Conservation (phyloP, 2,329 filamentous ascomycete genomes). For the Apiospora hydei region DNA sequence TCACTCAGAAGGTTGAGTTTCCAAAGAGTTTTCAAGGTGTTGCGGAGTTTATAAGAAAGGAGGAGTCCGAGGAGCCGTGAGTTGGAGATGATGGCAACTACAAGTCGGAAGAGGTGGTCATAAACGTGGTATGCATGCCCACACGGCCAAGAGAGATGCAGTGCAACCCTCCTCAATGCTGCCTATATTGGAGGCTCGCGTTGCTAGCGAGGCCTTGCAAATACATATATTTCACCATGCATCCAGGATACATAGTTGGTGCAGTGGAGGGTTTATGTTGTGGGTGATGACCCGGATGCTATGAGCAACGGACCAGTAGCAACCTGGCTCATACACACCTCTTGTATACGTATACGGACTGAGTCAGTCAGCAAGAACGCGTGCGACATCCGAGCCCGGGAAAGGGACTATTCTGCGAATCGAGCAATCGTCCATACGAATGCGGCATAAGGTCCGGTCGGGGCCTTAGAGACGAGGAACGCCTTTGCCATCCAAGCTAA, state of each 20-base stretch:
- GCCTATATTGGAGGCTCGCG: background rate
- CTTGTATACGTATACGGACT: background rate
- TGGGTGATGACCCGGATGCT: background rate
- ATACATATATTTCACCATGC: background rate
- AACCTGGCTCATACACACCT: background rate
- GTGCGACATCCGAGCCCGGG: constrained; percentile 4
- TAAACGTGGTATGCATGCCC: background rate
- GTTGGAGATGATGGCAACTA: constrained; percentile 12
- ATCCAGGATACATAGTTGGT: background rate
- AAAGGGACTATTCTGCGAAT: background rate
- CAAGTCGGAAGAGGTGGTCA: background rate
- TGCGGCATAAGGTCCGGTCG: background rate
- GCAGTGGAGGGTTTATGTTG: background rate
- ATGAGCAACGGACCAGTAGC: background rate
- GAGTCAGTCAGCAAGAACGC: background rate
- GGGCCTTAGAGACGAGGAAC: background rate
- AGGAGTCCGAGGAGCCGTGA: background rate
- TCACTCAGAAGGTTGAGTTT: background rate
- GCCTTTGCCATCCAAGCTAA: background rate
- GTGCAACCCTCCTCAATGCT: background rate
- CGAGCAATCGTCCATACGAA: background rate
- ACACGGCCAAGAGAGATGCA: background rate
- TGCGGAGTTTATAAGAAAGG: background rate
- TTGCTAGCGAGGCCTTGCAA: constrained; percentile 4
- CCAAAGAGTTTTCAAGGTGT: background rate